A percentile compares a stretch with the other conserved stretches of the same genome.
Conservation (phyloP, 2,329 filamentous ascomycete genomes). For the Venturiaceae sp. region DNA sequence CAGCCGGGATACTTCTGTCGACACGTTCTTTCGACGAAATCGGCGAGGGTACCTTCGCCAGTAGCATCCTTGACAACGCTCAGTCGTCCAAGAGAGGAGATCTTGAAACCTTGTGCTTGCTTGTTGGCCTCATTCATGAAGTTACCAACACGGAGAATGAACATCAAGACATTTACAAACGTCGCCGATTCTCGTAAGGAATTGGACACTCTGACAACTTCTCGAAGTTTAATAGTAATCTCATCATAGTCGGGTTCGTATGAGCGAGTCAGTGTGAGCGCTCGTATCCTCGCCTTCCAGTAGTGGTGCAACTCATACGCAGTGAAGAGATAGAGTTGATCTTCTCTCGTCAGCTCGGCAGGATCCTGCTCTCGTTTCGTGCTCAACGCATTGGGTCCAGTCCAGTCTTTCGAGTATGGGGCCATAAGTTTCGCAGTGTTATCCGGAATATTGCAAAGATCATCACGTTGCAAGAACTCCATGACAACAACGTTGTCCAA, state of each 20-base stretch:
- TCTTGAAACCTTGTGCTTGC: slow-evolving; percentile 94
- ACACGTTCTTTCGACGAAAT: slow-evolving; percentile 92
- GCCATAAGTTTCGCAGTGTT: slow-evolving; percentile 87
- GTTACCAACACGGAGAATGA: slow-evolving; percentile 97
- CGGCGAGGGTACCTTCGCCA: slow-evolving; percentile 92
- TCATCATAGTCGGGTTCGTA: slow-evolving; percentile 89
- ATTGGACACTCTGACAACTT: slow-evolving; percentile 82
- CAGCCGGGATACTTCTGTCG: slow-evolving; percentile 94
- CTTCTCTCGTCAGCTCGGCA: slow-evolving; percentile 78
- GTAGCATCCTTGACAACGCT: slow-evolving; percentile 99
- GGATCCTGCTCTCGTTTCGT: slow-evolving; percentile 80
- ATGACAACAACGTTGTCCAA: slow-evolving; percentile 86
- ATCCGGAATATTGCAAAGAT: slow-evolving; percentile 85
- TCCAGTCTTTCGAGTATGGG: slow-evolving; percentile 95
- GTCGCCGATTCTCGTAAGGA: slow-evolving; percentile 83
- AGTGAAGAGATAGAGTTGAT: slow-evolving; percentile 90
- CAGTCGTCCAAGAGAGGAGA: slow-evolving; percentile 82
- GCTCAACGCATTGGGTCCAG: slow-evolving; percentile 69
- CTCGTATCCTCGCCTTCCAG: slow-evolving; percentile 96
- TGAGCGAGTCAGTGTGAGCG: slow-evolving; percentile 71
- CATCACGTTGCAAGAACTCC: slow-evolving; percentile 91
- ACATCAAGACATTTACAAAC: slow-evolving; percentile 88
- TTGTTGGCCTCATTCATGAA: slow-evolving; percentile 99
- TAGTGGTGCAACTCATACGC: slow-evolving; percentile 94
- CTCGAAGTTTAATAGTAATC: slow-evolving; percentile 71